phyloP scores from a whole-genome alignment of 768 basidiomycete genomes.

The Russula brevipes region DNA sequence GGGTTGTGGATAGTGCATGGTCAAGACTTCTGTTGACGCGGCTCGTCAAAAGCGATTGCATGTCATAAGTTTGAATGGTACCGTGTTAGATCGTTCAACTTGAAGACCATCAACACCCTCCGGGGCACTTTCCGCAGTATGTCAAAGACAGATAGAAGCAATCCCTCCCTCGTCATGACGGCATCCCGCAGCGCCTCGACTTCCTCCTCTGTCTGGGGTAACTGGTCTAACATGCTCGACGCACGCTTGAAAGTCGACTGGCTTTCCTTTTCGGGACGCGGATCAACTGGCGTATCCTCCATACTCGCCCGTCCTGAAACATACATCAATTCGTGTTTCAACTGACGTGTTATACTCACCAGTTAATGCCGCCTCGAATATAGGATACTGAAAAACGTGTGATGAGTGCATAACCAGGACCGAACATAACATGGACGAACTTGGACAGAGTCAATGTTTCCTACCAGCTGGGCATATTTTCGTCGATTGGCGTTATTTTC shows the following conservation, averaged over 20 bases:
- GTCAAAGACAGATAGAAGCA: conserved; percentile 81
- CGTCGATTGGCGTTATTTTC: conserved; percentile 60
- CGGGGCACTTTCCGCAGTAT: conserved; percentile 83
- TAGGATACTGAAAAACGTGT: conserved; percentile 59
- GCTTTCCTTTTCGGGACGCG: conserved; percentile 33
- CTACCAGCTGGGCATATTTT: conserved; percentile 86
- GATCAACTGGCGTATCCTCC: conserved; percentile 53
- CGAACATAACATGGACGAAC: conserved; percentile 39
- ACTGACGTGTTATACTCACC: conserved; percentile 32
- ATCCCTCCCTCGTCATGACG: conserved; percentile 74
- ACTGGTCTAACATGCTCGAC: conserved; percentile 70
- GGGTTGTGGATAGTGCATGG: conserved; percentile 79
- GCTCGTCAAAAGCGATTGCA: not conserved
- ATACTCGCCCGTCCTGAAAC: conserved; percentile 57
- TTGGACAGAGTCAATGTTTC: conserved; percentile 83
- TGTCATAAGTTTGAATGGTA: conserved; percentile 29
- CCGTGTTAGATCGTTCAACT: conserved; percentile 82
- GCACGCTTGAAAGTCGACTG: conserved; percentile 49
- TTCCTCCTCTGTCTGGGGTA: conserved; percentile 69
- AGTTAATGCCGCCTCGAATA: conserved; percentile 95
- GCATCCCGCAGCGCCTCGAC: conserved; percentile 77
- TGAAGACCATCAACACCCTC: conserved; percentile 77
- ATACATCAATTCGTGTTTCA: conserved; percentile 8
- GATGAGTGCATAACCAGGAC: conserved; percentile 1
- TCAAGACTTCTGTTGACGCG: conserved; percentile 64